Evolutionary conservation across 177 flowering plant genomes (phyloP), one percentile per base, ranked within the genome.

Genomic region (Vitis hybrid): DNA sequence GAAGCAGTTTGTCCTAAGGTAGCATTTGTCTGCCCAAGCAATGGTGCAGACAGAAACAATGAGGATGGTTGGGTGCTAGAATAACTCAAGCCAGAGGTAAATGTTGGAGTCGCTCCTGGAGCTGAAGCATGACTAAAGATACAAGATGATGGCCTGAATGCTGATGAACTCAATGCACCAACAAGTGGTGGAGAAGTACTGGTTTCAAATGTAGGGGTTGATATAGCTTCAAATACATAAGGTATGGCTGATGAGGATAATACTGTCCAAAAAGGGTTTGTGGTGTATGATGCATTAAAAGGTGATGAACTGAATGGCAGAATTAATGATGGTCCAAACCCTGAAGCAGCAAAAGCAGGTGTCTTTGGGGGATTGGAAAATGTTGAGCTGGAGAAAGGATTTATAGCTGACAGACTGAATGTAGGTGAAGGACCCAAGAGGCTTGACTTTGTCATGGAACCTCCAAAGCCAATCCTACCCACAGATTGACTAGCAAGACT

Each of bases 401-500:
- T 91, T 49, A 90, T 58, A 53, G 90, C 66, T 70, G 94, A 55
- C 67, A 87, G 98, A 24, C 84, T 81, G 82, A 90, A 89, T 58
- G 90, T n/a, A 58, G 91, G 48, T 2, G 90, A 49, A 63, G 84
- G 13, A 53, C 76, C 68, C 74, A 91, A 88, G 69, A 83, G 88
- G 67, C 67, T 87, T 32, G 91, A 46, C 63, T 79, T 89, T 17
- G 83, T 58, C 58, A 81, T 41, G 58, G 91, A 56, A 13, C 76
- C 63, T 67, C 79, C 81, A 77, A 96, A 92, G 53, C 82, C 80
- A 55, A 62, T 62, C 17, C 79, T 90, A 65, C 76, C 74, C 63
- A 88, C 58, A 67, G 95, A 51, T 80, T 91, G 98, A 75, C 83
- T 85, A 74, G 87, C 81, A 71, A 95, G 86, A 80, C 73, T 76